These are phyloP conservation scores for Sporobolomyces phaffii DNA, from an alignment of 768 basidiomycete genomes.

Conservation along the genomic window DNA sequence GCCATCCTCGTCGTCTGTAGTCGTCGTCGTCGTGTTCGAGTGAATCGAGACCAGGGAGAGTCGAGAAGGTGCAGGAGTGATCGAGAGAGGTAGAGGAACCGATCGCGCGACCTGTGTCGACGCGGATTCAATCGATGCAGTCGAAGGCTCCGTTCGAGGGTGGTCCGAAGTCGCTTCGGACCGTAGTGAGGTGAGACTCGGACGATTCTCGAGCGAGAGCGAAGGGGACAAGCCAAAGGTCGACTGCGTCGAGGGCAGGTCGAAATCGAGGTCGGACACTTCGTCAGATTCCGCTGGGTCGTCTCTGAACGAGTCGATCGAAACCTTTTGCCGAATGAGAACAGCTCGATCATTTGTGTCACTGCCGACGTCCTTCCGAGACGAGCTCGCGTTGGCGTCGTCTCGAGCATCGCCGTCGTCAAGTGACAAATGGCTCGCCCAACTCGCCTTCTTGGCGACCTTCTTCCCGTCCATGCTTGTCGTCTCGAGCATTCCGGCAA, in stretches of 20 bases:
- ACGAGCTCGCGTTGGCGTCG: background rate
- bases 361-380: no score
- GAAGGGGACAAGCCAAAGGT: conserved; percentile 16
- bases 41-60: background rate
- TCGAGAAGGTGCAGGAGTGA: background rate
- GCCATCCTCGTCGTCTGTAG: background rate
- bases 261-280: conserved; percentile 32
- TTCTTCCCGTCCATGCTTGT: background rate
- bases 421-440: conserved; percentile 28
- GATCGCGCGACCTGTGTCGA: background rate
- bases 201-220: background rate
- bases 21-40: background rate
- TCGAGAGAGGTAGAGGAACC: background rate
- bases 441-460: conserved; percentile 28
- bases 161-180: background rate
- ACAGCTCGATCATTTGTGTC: background rate
- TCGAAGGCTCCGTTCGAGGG: background rate
- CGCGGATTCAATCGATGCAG: background rate
- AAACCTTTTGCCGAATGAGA: background rate
- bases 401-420: conserved; percentile 12
- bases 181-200: background rate
- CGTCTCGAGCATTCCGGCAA: no score
- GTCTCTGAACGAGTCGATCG: conserved; percentile 12
- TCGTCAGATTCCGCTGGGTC: background rate
- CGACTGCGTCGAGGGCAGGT: conserved; percentile 16